These are phyloP conservation scores for Lactarius sanguifluus DNA, from an alignment of 768 basidiomycete genomes.

Conservation along the genomic window DNA sequence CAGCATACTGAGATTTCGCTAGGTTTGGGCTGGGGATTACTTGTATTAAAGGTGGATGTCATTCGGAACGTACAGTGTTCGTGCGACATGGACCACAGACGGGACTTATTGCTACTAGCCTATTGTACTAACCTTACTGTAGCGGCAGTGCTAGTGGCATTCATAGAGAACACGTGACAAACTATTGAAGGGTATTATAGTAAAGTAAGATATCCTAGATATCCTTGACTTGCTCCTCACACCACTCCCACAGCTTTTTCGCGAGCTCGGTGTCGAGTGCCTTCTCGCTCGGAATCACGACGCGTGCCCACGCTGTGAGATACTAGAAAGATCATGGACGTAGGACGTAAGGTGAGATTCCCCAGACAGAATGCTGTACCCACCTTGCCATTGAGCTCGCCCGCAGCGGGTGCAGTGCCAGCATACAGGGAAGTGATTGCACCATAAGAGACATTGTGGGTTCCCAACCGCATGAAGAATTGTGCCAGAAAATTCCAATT, in stretches of 20 bases:
- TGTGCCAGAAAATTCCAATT: not conserved
- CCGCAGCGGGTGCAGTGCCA: conserved; percentile 21
- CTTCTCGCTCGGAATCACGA: conserved; percentile 23
- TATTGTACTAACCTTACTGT: too few relatives aligned
- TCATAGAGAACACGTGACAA: not conserved
- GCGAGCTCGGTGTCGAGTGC: conserved; percentile 29
- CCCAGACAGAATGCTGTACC: not conserved
- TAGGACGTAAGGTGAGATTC: not conserved
- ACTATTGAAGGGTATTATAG: too few relatives aligned
- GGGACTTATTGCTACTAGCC: not conserved
- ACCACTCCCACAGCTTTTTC: conserved; percentile 35
- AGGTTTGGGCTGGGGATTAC: not conserved
- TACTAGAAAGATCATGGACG: conserved; percentile 23
- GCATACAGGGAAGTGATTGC: conserved; percentile 27
- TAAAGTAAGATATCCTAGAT: not conserved
- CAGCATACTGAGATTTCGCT: conserved; percentile 68
- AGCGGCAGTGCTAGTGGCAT: not conserved
- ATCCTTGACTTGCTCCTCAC: conserved; percentile 34
- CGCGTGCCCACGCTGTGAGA: conserved; percentile 34
- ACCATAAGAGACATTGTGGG: conserved; percentile 19
- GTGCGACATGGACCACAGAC: conserved; percentile 10
- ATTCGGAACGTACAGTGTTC: conserved; percentile 20
- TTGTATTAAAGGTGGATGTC: not conserved
- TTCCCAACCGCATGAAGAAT: not conserved
- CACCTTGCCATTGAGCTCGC: conserved; percentile 25